Conservation (phyloP, 768 basidiomycete species). For the Lentinula lateritia region DNA sequence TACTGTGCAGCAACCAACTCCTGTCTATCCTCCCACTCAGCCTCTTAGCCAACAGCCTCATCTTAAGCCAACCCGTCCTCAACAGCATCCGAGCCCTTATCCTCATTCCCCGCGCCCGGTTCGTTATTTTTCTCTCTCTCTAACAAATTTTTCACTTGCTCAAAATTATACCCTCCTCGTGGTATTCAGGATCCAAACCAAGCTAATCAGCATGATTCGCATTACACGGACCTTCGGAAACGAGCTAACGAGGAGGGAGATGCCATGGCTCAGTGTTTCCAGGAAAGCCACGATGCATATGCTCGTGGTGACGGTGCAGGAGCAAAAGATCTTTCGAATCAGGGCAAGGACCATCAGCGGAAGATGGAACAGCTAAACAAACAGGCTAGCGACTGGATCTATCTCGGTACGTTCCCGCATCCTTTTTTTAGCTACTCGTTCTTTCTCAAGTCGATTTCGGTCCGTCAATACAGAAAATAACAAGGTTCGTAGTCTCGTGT, state of each 20-base stretch:
- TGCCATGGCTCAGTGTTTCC: conserved; percentile 65
- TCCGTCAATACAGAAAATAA: conserved; percentile 59
- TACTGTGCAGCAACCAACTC: background rate
- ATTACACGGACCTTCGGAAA: conserved; percentile 67
- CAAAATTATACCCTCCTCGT: background rate
- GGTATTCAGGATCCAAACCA: conserved; percentile 45
- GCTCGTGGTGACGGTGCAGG: conserved; percentile 61
- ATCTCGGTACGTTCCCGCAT: conserved; percentile 44
- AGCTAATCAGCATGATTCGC: conserved; percentile 60
- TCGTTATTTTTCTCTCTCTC: background rate
- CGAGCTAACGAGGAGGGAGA: conserved; percentile 79
- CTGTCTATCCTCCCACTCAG: conserved; percentile 6
- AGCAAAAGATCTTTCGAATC: conserved; percentile 76
- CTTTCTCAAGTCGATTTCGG: background rate
- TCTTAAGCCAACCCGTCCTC: conserved; percentile 5
- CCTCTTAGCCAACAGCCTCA: background rate
- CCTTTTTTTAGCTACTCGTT: background rate
- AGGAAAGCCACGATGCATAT: conserved; percentile 75
- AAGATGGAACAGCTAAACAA: conserved; percentile 77
- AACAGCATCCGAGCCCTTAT: background rate
- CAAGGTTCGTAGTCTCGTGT: conserved; percentile 34
- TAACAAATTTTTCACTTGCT: background rate
- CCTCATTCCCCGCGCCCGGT: conserved; percentile 6
- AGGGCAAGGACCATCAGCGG: conserved; percentile 75
- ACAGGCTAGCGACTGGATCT: conserved; percentile 88